phyloP scores from a whole-genome alignment of 768 basidiomycete species.

The Boletus huronensis region DNA sequence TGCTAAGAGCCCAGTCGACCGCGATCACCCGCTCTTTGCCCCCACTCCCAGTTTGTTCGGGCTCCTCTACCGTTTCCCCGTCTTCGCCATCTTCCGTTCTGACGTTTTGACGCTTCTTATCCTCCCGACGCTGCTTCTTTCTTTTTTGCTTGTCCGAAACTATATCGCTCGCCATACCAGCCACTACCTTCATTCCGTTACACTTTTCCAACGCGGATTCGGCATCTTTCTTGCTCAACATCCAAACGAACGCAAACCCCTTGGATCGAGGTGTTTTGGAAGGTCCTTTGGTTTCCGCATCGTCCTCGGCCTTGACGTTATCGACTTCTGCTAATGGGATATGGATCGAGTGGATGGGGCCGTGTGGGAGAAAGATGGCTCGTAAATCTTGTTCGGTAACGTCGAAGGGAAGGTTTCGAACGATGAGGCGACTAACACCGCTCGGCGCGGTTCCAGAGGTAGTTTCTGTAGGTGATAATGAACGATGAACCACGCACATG shows the following conservation, averaged over 20 bases:
- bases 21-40: conserved; percentile 66
- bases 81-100: conserved; percentile 35
- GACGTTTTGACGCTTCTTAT: conserved; percentile 40
- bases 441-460: conserved; percentile 49
- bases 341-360: conserved; percentile 81
- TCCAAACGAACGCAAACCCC: conserved; percentile 96
- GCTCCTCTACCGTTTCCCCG: conserved; percentile 35
- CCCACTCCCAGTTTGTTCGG: conserved; percentile 33
- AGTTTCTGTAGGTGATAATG: conserved; percentile 20
- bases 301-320: conserved; percentile 28
- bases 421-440: conserved; percentile 78
- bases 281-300: conserved; percentile 14
- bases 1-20: conserved; percentile 96
- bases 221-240: conserved; percentile 80
- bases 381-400: conserved; percentile 82
- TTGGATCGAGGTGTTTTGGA: conserved; percentile 42
- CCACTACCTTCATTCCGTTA: conserved; percentile 69
- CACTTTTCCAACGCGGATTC: conserved; percentile 75
- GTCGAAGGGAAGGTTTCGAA: conserved; percentile 86
- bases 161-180: conserved; percentile 56
- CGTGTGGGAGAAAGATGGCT: conserved; percentile 81
- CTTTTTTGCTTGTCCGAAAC: conserved; percentile 63
- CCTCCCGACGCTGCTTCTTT: conserved; percentile 55
- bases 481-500: background rate
- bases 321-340: conserved; percentile 52